A percentile compares a stretch with the other conserved stretches of the same genome.
These are phyloP conservation scores for Stellera chamaejasme DNA, from an alignment of 345 rosid species.

Conservation along the genomic window DNA sequence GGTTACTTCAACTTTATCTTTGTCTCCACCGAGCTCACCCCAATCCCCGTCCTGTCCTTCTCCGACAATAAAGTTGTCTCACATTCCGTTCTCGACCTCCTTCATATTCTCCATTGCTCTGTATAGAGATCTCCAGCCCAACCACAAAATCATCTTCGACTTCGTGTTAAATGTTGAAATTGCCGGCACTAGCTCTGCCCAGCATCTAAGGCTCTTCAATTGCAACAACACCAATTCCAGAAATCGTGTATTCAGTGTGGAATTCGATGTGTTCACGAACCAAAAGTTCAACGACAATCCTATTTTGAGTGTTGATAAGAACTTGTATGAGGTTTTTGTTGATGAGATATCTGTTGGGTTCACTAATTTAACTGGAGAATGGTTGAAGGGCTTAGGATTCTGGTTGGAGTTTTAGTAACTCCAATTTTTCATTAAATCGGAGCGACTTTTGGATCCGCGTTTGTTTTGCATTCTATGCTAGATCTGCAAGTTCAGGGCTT, in stretches of 20 bases:
- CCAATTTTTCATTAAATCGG: too few relatives aligned
- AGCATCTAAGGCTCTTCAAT: slow-evolving; percentile 36
- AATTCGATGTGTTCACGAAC: slow-evolving; percentile 17
- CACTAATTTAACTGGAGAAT: too few relatives aligned
- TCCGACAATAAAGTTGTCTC: slow-evolving; percentile 9
- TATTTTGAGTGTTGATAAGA: slow-evolving; percentile 29
- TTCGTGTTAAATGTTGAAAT: slow-evolving; percentile 26
- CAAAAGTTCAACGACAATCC: slow-evolving; percentile 40
- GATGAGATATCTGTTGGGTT: too few relatives aligned
- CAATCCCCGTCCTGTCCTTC: too few relatives aligned
- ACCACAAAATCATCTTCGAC: slow-evolving; percentile 39
- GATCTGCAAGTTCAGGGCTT: too few relatives aligned
- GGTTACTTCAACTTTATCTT: too few relatives aligned
- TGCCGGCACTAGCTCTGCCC: slow-evolving; percentile 31
- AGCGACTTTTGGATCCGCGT: too few relatives aligned
- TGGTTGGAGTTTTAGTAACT: too few relatives aligned
- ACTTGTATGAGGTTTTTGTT: slow-evolving; percentile 1
- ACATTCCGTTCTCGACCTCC: slow-evolving; percentile 35
- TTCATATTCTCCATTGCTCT: slow-evolving; percentile 49
- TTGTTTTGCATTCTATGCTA: too few relatives aligned
- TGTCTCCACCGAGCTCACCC: too few relatives aligned
- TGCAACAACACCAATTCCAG: slow-evolving; percentile 23
- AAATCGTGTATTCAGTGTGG: slow-evolving; percentile 23
- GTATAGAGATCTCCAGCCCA: slow-evolving; percentile 24
- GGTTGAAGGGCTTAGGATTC: too few relatives aligned